Conservation (phyloP, 2,329 filamentous ascomycete genomes). For the Dendrostoma leiphaemia region DNA sequence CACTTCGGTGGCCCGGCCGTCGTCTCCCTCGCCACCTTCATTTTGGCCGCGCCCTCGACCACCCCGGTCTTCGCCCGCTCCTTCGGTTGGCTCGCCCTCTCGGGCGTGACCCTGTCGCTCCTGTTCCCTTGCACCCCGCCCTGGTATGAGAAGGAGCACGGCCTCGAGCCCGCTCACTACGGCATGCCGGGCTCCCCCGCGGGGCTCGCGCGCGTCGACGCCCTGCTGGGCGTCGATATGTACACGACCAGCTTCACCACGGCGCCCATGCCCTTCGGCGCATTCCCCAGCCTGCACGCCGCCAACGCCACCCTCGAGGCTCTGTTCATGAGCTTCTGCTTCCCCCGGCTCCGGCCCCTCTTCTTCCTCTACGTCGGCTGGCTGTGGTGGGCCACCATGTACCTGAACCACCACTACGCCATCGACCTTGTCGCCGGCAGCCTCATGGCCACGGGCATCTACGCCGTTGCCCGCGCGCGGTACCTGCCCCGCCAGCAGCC, state of each 20-base stretch:
- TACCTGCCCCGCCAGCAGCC: conserved; percentile 80
- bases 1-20: conserved; percentile 87
- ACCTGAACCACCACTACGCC: conserved; percentile 94
- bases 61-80: conserved; percentile 80
- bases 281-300: conserved; percentile 90
- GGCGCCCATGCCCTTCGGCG: conserved; percentile 89
- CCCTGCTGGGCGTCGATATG: conserved; percentile 84
- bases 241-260: conserved; percentile 92
- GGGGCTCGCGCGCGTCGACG: conserved; percentile 83
- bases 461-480: conserved; percentile 76
- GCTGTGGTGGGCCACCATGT: conserved; percentile 99
- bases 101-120: conserved; percentile 84
- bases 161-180: conserved; percentile 87
- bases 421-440: conserved; percentile 87
- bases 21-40: conserved; percentile 75
- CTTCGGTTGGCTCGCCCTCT: conserved; percentile 90
- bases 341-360: conserved; percentile 76
- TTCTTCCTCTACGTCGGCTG: conserved; percentile 85
- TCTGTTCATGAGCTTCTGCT: conserved; percentile 89
- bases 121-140: conserved; percentile 91
- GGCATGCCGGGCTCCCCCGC: conserved; percentile 87
- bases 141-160: conserved; percentile 95
- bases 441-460: conserved; percentile 73
- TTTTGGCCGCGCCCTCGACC: conserved; percentile 84
- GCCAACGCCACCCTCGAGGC: conserved; percentile 86